Evolutionary conservation across 2,329 filamentous ascomycete genomes (phyloP).

Genomic region (Claviceps capensis): DNA sequence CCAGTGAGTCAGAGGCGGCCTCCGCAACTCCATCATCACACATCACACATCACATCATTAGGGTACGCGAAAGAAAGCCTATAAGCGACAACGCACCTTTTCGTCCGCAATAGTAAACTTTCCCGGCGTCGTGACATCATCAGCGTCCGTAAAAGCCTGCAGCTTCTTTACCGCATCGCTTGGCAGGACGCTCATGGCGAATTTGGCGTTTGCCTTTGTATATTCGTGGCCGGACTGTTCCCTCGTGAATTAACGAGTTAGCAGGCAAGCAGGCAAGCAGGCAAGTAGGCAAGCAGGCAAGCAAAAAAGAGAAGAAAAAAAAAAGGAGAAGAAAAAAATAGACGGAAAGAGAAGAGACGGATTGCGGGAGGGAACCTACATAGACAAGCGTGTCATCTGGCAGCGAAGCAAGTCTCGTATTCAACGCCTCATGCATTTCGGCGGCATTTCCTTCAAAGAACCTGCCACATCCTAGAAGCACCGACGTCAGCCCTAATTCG

Average conservation of each 20-base stretch:
- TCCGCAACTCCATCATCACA: no score
- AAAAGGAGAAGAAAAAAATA: background rate
- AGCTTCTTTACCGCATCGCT: conserved; percentile 66
- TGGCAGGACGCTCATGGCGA: conserved; percentile 62
- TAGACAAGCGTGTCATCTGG: conserved; percentile 89
- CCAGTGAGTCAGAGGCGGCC: no score
- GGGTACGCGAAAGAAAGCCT: background rate
- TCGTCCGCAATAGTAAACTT: conserved; percentile 96
- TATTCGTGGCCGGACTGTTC: conserved; percentile 85
- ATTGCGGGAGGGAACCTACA: conserved; percentile 33
- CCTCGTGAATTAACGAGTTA: background rate
- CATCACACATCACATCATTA: no score
- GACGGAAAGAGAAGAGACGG: background rate
- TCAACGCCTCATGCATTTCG: conserved; percentile 90
- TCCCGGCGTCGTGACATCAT: conserved; percentile 72
- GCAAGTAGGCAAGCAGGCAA: background rate
- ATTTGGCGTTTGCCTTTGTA: conserved; percentile 92
- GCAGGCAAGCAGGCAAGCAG: background rate
- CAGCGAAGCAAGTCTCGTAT: conserved; percentile 65
- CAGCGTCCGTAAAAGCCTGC: conserved; percentile 59
- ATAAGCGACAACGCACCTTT: conserved; percentile 45
- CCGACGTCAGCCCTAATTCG: background rate
- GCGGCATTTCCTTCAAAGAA: conserved; percentile 87
- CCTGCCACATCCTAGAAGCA: conserved; percentile 60
- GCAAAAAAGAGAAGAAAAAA: background rate